Evolutionary conservation across 305 asterid species (phyloP).

Genomic region (Solanum aculeatissimum): DNA sequence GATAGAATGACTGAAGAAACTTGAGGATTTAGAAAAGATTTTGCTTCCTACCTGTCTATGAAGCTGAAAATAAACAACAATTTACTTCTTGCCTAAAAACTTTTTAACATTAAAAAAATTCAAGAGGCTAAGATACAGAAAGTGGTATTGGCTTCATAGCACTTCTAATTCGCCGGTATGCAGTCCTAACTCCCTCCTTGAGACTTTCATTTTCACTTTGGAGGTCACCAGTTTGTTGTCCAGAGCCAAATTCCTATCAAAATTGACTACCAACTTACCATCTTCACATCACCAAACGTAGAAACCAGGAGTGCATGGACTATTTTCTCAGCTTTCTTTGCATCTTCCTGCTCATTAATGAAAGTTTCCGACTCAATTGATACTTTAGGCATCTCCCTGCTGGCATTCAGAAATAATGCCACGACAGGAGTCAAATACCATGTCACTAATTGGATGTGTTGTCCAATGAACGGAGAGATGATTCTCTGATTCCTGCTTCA

Average conservation of each 20-base stretch:
- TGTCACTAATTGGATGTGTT: conserved; percentile 90
- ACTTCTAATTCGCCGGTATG: conserved; percentile 53
- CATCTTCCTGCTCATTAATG: too few species aligned
- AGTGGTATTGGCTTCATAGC: conserved; percentile 88
- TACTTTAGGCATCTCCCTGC: too few species aligned
- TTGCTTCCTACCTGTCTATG: neutral
- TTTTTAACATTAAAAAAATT: neutral
- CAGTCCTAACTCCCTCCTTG: conserved; percentile 65
- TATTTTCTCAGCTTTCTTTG: too few species aligned
- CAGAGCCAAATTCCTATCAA: too few species aligned
- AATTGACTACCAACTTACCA: too few species aligned
- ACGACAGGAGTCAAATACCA: conserved; percentile 94
- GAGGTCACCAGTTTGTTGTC: conserved; percentile 29
- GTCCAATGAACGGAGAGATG: conserved; percentile 91
- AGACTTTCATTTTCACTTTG: conserved; percentile 77
- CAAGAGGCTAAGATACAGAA: conserved; percentile 22
- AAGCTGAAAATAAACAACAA: neutral
- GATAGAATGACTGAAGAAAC: neutral
- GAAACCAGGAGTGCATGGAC: too few species aligned
- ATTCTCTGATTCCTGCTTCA: conserved; percentile 82
- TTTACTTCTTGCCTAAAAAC: neutral
- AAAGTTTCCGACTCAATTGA: too few species aligned
- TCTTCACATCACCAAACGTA: too few species aligned
- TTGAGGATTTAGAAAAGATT: neutral
- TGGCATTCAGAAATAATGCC: conserved; percentile 71